Percentiles rank a stretch among this genome's conserved stretches.
Conservation (phyloP, 2,329 filamentous ascomycete species). For the Penicillium thymicola region DNA sequence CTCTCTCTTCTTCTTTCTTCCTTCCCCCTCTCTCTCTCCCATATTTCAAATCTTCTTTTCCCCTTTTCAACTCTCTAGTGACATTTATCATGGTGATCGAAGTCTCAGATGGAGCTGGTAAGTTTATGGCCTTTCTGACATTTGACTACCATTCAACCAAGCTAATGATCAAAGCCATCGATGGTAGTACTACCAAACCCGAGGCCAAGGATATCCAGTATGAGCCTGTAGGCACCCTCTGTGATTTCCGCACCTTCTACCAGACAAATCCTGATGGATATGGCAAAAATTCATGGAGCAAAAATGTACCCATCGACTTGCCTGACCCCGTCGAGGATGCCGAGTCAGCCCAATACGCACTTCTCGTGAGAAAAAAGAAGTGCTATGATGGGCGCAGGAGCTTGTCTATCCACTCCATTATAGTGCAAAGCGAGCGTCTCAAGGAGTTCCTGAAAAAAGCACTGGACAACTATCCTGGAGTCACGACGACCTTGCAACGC, state of each 20-base stretch:
- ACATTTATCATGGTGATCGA: neutral
- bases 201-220: conserved; percentile 6
- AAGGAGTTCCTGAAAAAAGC: conserved; percentile 56
- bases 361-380: conserved; percentile 58
- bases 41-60: neutral
- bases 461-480: conserved; percentile 57
- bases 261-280: conserved; percentile 50
- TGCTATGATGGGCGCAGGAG: conserved; percentile 59
- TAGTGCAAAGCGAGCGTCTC: conserved; percentile 61
- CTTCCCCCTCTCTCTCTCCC: too few species aligned
- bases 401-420: conserved; percentile 59
- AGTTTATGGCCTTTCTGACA: neutral
- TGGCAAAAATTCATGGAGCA: conserved; percentile 55
- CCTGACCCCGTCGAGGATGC: conserved; percentile 59
- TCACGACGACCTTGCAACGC: conserved; percentile 58
- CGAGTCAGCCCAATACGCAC: conserved; percentile 59
- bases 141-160: neutral
- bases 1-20: too few species aligned
- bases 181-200: neutral
- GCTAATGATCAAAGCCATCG: neutral
- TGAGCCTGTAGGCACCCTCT: conserved; percentile 29
- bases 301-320: conserved; percentile 54
- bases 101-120: neutral
- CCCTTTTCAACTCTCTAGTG: neutral
- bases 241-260: conserved; percentile 49